A percentile compares a stretch with the other conserved stretches of the same genome.
These are phyloP conservation scores for Podila verticillata DNA, from an alignment of 192 early-diverging fungal species.

Conservation along the genomic window DNA sequence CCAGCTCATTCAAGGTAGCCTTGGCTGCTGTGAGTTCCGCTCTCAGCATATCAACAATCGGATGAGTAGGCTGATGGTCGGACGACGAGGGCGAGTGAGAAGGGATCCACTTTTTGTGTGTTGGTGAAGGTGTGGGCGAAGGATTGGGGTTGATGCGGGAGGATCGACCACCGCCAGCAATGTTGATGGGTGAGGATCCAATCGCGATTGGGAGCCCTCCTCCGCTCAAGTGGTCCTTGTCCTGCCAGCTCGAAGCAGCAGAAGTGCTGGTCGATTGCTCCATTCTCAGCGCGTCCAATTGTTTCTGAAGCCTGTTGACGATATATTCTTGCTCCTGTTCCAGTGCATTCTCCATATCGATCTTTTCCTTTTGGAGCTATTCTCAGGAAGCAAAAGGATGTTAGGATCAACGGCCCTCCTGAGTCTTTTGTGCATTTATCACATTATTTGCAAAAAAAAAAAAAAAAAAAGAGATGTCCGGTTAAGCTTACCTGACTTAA, in stretches of 20 bases:
- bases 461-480: slow-evolving; percentile 2
- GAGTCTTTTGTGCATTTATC: no score
- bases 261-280: slow-evolving; percentile 48
- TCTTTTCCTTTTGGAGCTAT: slow-evolving; percentile 87
- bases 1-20: slow-evolving; percentile 50
- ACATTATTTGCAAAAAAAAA: background rate
- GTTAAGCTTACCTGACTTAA: slow-evolving; percentile 57
- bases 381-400: background rate
- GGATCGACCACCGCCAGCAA: slow-evolving; percentile 39
- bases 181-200: slow-evolving; percentile 47
- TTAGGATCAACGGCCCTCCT: no score
- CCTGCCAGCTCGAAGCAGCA: slow-evolving; percentile 50
- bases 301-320: slow-evolving; percentile 89
- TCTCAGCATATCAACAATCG: slow-evolving; percentile 50
- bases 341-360: slow-evolving; percentile 88
- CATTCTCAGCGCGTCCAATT: slow-evolving; percentile 66
- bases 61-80: slow-evolving; percentile 46
- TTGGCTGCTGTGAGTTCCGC: slow-evolving; percentile 46
- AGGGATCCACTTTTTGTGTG: slow-evolving; percentile 48
- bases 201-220: slow-evolving; percentile 27
- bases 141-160: slow-evolving; percentile 42
- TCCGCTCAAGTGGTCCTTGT: slow-evolving; percentile 34
- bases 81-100: slow-evolving; percentile 45
- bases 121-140: slow-evolving; percentile 47
- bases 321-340: slow-evolving; percentile 95